Percentiles rank a stretch among this genome's conserved stretches.
Conservation (phyloP, 2,329 filamentous ascomycete genomes). For the Phyllachora maydis region DNA sequence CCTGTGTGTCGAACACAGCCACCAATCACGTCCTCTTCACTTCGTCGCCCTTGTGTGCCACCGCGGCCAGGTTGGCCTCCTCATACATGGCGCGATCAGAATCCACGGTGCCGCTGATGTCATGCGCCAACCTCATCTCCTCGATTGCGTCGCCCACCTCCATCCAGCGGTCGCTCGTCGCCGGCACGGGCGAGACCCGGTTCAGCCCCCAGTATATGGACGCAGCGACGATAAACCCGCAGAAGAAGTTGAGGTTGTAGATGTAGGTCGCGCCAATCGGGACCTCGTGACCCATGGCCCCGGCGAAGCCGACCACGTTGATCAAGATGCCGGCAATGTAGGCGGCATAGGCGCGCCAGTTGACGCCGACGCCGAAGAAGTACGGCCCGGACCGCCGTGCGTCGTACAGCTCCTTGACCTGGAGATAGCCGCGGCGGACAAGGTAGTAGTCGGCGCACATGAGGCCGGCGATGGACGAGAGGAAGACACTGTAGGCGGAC, state of each 20-base stretch:
- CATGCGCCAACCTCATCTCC: constrained; percentile 26
- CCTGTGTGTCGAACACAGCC: too few species aligned
- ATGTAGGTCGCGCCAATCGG: constrained; percentile 67
- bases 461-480: constrained; percentile 86
- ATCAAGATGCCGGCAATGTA: constrained; percentile 71
- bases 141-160: constrained; percentile 49
- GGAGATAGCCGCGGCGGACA: constrained; percentile 63
- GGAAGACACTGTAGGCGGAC: constrained; percentile 79
- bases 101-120: too few species aligned
- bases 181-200: constrained; percentile 49
- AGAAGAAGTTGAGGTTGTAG: constrained; percentile 83
- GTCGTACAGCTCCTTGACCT: constrained; percentile 62
- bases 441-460: constrained; percentile 78
- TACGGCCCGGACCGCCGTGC: constrained; percentile 47
- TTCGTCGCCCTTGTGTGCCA: too few species aligned
- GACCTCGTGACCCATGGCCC: constrained; percentile 50
- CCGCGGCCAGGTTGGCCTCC: too few species aligned
- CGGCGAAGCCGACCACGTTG: constrained; percentile 82
- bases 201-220: constrained; percentile 51
- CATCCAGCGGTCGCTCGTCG: constrained; percentile 55
- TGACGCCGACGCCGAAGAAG: constrained; percentile 51
- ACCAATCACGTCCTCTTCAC: too few species aligned
- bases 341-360: constrained; percentile 68
- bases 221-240: constrained; percentile 53
- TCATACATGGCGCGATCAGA: too few species aligned